Conservation (phyloP, 78 protist genomes). For the Thecamonas trahens region DNA sequence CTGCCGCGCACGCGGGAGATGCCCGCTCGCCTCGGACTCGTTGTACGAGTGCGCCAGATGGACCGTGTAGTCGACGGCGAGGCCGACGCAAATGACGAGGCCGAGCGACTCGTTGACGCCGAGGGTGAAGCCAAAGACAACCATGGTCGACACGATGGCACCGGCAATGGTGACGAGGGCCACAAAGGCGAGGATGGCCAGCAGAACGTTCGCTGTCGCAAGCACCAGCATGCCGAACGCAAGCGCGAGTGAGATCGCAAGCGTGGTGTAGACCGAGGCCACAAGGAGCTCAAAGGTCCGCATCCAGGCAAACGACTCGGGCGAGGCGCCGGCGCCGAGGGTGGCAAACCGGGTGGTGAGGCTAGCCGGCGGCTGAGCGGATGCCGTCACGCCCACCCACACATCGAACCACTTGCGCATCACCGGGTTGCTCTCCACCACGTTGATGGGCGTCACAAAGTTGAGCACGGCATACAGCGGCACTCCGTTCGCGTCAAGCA, state of each 20-base stretch:
- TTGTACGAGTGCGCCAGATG: constrained; percentile 19
- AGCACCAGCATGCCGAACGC: neutral
- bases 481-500: too few relatives aligned
- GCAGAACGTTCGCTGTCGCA: neutral
- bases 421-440: too few relatives aligned
- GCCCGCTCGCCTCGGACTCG: neutral
- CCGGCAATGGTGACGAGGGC: neutral
- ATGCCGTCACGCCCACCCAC: too few relatives aligned
- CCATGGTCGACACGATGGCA: neutral
- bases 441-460: too few relatives aligned
- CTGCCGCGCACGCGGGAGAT: neutral
- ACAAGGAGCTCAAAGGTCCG: too few relatives aligned
- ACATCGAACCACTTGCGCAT: too few relatives aligned
- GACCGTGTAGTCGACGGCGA: constrained; percentile 20
- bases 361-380: too few relatives aligned
- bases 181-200: neutral
- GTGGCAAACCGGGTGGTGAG: too few relatives aligned
- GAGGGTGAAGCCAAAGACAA: neutral
- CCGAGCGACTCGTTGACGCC: neutral
- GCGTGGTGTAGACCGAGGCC: too few relatives aligned
- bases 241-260: neutral
- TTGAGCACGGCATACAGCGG: too few relatives aligned
- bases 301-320: too few relatives aligned
- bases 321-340: too few relatives aligned
- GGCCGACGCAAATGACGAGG: constrained; percentile 1